Evolutionary conservation across 192 early-diverging fungal genomes (phyloP).

Genomic region (Coemansia sp.): DNA sequence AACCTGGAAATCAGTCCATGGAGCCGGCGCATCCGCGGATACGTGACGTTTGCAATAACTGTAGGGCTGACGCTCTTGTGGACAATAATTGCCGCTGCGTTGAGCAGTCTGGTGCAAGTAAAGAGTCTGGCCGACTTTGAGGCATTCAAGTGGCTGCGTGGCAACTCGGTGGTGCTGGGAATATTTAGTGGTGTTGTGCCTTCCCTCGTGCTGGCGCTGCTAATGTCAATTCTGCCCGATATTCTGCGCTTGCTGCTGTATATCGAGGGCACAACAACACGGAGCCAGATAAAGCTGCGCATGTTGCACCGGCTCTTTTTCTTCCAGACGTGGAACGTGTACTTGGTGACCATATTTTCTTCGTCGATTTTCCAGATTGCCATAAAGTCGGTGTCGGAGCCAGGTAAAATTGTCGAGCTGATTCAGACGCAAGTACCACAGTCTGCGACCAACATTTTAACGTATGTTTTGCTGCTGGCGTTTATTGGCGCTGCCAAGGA

Average conservation of each 20-base stretch:
- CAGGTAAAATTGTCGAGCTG: conserved; percentile 44
- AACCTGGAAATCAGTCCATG: conserved; percentile 64
- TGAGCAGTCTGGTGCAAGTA: conserved; percentile 58
- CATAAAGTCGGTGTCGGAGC: conserved; percentile 19
- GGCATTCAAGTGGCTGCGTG: conserved; percentile 51
- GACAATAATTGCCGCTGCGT: conserved; percentile 67
- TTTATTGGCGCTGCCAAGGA: conserved; percentile 66
- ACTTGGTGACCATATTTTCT: conserved; percentile 74
- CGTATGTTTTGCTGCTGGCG: conserved; percentile 77
- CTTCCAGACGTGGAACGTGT: conserved; percentile 79
- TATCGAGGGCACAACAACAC: conserved; percentile 62
- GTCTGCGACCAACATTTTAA: conserved; percentile 80
- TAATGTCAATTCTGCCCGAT: conserved; percentile 70
- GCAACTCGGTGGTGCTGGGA: conserved; percentile 25
- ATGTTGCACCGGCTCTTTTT: conserved; percentile 74
- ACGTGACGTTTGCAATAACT: conserved; percentile 55
- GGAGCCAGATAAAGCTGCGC: conserved; percentile 61
- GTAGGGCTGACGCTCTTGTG: conserved; percentile 69
- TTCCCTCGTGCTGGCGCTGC: conserved; percentile 62
- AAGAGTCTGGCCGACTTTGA: conserved; percentile 54
- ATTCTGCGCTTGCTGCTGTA: conserved; percentile 63
- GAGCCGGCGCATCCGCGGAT: conserved; percentile 57
- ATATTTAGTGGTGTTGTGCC: conserved; percentile 79
- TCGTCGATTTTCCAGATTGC: conserved; percentile 59
- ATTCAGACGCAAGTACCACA: conserved; percentile 68